Evolutionary conservation across 805 yeast species (phyloP), one percentile per base, ranked within the genome.

Genomic region (Candida takata): DNA sequence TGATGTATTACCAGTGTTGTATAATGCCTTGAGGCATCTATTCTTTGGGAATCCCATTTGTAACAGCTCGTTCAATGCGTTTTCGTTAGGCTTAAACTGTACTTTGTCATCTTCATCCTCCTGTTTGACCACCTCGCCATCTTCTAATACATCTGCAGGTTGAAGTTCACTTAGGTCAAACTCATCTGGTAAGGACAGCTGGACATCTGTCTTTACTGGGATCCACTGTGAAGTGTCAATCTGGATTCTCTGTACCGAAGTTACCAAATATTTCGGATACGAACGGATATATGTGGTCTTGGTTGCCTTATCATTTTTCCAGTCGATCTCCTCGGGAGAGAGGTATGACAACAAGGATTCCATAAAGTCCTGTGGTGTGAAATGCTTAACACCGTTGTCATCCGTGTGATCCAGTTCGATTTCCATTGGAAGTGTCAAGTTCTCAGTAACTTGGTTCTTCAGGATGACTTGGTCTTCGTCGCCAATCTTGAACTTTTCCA

Each of bases 1-100:
- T 3, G 62, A 55, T 1, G 61, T 48, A 48, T 87, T 87, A 0
- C 86, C 90, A 0, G 95, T 85, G 15, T 72, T 61, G 47, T 67
- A 79, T 24, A 90, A 63, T 0, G 90, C 95, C 47, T 78, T 74
- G 21, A 65, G 64, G 29, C 79, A 67, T 33, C 90, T 69, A 16
- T 70, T 67, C 34, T 73, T 74, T 1, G 87, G 72, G 54, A 92
- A 90, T n/a, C 98, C 98, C 96, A 88, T 92, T 14, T 74, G 75
- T 33, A 65, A 56, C 8, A 92, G 69, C 40, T 69, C 65, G 7
- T 66, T 58, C 43, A 86, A 43, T 2, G 74, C 76, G 1, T 65
- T 70, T 23, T 58, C 61, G 41, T 86, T 70, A 5, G 92, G 81
- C 3, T 43, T 49, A 48, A 82, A 84, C 6, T 53, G 60, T 7